Evolutionary conservation across 2,329 filamentous ascomycete species (phyloP).

Genomic region (Achaetomium macrosporum): DNA sequence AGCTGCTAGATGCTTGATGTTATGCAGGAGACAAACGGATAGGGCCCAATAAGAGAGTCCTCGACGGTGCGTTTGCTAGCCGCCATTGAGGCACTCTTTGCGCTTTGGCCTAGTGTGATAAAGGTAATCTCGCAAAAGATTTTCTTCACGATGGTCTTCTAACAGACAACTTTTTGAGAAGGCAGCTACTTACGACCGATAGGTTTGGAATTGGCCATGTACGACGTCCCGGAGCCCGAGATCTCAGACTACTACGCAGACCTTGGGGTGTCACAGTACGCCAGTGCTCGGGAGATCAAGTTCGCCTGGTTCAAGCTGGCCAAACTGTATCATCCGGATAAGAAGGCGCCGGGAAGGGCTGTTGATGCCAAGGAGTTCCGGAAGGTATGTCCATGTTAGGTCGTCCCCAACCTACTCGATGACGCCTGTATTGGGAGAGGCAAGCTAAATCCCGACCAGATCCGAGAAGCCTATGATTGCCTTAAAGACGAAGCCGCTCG

Average conservation of each 20-base stretch:
- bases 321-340: slow-evolving; percentile 12
- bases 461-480: slow-evolving; percentile 7
- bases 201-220: background rate
- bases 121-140: too few species aligned
- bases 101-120: too few species aligned
- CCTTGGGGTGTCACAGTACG: slow-evolving; percentile 15
- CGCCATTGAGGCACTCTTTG: background rate
- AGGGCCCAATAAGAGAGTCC: background rate
- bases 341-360: slow-evolving; percentile 4
- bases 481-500: background rate
- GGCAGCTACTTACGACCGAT: too few species aligned
- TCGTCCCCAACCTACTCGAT: background rate
- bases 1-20: too few species aligned
- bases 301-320: slow-evolving; percentile 5
- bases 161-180: too few species aligned
- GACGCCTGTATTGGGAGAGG: too few species aligned
- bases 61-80: background rate
- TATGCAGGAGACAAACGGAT: background rate
- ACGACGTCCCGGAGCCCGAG: background rate
- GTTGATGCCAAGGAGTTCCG: slow-evolving; percentile 10
- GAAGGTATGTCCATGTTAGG: background rate
- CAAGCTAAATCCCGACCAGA: too few species aligned
- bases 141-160: too few species aligned
- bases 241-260: slow-evolving; percentile 8
- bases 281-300: slow-evolving; percentile 7